Evolutionary conservation across 2,329 filamentous ascomycete species (phyloP).

Genomic region (Colletotrichum eleusines): DNA sequence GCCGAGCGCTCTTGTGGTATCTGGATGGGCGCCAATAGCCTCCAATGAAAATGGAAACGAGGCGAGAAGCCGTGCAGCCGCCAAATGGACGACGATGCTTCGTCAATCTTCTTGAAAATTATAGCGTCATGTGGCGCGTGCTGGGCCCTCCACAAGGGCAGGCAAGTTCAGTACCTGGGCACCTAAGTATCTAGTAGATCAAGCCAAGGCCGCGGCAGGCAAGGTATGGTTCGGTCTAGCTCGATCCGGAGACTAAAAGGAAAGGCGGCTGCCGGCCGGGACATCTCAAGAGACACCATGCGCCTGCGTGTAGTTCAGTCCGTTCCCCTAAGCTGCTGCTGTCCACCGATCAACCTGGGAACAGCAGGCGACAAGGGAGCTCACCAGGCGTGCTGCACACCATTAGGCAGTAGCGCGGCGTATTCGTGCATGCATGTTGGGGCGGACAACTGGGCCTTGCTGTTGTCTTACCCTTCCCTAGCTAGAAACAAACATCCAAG

Average conservation of each 20-base stretch:
- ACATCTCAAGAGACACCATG: constrained; percentile 10
- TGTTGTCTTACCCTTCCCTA: background rate
- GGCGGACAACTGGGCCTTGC: background rate
- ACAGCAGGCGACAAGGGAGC: too few species aligned
- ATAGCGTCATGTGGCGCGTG: background rate
- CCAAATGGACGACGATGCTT: background rate
- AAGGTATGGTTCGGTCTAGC: constrained; percentile 9
- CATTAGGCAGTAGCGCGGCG: background rate
- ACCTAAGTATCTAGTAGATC: background rate
- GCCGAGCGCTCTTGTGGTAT: constrained; percentile 19
- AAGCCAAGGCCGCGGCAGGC: background rate
- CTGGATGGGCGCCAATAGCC: constrained; percentile 12
- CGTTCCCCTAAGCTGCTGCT: background rate
- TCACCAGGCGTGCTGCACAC: background rate
- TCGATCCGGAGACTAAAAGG: constrained; percentile 1
- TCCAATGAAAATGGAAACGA: constrained; percentile 6
- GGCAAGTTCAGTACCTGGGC: background rate
- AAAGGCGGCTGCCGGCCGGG: constrained; percentile 27
- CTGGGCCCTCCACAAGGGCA: background rate
- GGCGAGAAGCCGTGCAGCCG: background rate
- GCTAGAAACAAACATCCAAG: constrained; percentile 4
- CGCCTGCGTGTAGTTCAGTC: background rate
- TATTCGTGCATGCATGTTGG: background rate
- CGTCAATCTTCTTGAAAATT: constrained; percentile 14
- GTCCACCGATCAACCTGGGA: background rate